Conservation (phyloP, 2,329 filamentous ascomycete genomes). For the Botrytis medusae region DNA sequence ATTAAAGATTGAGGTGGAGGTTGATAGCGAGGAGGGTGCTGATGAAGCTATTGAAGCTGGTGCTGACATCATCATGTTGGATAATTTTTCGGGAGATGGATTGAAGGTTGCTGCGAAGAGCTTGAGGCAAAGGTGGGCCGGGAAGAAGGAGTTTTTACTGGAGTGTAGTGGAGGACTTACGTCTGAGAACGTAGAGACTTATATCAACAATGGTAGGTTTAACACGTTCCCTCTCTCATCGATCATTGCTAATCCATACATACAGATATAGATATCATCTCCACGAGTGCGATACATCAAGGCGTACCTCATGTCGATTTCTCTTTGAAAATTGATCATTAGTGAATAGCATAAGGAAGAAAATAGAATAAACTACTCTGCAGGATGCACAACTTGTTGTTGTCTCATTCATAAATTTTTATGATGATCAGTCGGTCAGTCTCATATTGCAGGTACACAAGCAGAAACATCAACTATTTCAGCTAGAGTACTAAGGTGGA, state of each 20-base stretch:
- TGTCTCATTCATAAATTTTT: not conserved
- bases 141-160: slow-evolving; percentile 71
- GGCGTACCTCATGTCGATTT: slow-evolving; percentile 93
- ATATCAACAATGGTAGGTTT: slow-evolving; percentile 69
- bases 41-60: slow-evolving; percentile 88
- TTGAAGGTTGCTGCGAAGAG: slow-evolving; percentile 72
- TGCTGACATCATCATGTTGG: slow-evolving; percentile 94
- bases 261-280: slow-evolving; percentile 88
- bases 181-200: slow-evolving; percentile 76
- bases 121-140: slow-evolving; percentile 78
- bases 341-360: not conserved
- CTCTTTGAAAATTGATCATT: slow-evolving; percentile 78
- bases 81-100: slow-evolving; percentile 85
- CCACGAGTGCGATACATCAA: slow-evolving; percentile 95
- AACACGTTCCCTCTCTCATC: too few species aligned
- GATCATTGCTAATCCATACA: slow-evolving; percentile 13
- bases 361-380: not conserved
- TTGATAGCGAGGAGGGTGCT: slow-evolving; percentile 82
- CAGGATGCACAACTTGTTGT: not conserved
- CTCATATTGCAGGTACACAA: not conserved
- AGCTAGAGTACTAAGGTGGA: not conserved
- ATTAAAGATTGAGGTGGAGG: slow-evolving; percentile 95
- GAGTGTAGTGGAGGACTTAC: slow-evolving; percentile 92
- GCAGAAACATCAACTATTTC: not conserved
- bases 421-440: not conserved